Evolutionary conservation across 345 rosid genomes (phyloP).

Genomic region (Psidium guajava): DNA sequence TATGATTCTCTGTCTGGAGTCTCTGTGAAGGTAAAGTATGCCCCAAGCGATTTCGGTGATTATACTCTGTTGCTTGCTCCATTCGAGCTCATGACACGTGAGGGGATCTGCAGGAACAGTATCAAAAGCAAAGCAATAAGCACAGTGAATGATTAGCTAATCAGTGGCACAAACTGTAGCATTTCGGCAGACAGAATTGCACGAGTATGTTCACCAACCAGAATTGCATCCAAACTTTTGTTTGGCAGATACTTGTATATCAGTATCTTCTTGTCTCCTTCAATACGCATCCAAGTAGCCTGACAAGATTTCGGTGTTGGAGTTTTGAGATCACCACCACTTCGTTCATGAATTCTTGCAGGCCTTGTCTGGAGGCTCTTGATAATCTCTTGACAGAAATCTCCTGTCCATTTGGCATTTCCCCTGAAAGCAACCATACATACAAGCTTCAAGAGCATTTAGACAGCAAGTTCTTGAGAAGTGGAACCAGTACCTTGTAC

Average conservation of each 20-base stretch:
- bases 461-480: not conserved
- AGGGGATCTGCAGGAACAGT: conserved; percentile 7
- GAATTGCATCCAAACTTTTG: conserved; percentile 17
- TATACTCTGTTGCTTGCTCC: conserved; percentile 22
- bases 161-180: not conserved
- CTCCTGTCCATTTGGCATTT: conserved; percentile 14
- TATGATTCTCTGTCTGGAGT: not conserved
- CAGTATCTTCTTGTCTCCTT: conserved; percentile 19
- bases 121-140: not conserved
- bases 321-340: conserved; percentile 22
- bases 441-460: too few species aligned
- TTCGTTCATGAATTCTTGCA: conserved; percentile 25
- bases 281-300: conserved; percentile 15
- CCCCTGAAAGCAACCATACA: conserved; percentile 5
- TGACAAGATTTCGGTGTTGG: conserved; percentile 24
- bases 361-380: conserved; percentile 11
- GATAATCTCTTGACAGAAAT: conserved; percentile 28
- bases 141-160: not conserved
- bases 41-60: conserved; percentile 34
- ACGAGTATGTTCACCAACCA: conserved; percentile 3
- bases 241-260: conserved; percentile 21
- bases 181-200: too few species aligned
- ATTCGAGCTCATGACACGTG: conserved; percentile 10
- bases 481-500: not conserved
- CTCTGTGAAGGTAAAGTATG: not conserved